These are phyloP conservation scores for Fomitopsis betulina DNA, from an alignment of 1,284 basidiomycete genomes.

Conservation along the genomic window DNA sequence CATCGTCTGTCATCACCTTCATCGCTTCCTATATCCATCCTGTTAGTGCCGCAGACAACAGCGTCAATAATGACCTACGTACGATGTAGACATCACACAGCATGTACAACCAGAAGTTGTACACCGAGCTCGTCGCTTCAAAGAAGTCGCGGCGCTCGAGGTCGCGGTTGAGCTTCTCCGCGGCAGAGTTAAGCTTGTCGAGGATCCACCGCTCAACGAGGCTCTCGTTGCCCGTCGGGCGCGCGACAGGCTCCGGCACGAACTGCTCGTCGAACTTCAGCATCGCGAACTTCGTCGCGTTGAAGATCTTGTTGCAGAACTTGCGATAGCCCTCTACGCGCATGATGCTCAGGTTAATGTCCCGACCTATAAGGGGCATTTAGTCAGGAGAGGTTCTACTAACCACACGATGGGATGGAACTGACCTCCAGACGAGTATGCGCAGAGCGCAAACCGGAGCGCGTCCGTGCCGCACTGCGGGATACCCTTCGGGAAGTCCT, in stretches of 20 bases:
- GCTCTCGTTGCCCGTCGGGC: conserved; percentile 87
- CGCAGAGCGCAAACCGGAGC: conserved; percentile 91
- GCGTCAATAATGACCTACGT: neutral
- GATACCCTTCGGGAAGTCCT: conserved; percentile 98
- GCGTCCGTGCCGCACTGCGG: conserved; percentile 99
- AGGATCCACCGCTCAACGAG: conserved; percentile 96
- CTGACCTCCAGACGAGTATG: conserved; percentile 85
- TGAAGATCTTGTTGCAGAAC: conserved; percentile 99
- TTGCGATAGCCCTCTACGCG: conserved; percentile 99
- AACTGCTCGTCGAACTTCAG: conserved; percentile 86
- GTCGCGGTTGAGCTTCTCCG: conserved; percentile 71
- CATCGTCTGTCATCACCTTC: conserved; percentile 92
- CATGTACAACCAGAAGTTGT: conserved; percentile 99
- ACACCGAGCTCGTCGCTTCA: conserved; percentile 78
- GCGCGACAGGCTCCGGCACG: conserved; percentile 64
- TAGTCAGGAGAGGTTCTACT: neutral
- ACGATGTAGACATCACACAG: conserved; percentile 98
- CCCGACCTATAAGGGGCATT: conserved; percentile 55
- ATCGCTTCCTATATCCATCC: conserved; percentile 76
- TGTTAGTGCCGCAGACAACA: neutral
- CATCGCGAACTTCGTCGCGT: conserved; percentile 98
- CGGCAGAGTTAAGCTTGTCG: conserved; percentile 88
- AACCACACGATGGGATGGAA: neutral
- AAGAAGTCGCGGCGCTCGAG: conserved; percentile 90
- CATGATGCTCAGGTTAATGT: conserved; percentile 94